Conservation (phyloP, 768 basidiomycete genomes). For the Termitomyces sp. region DNA sequence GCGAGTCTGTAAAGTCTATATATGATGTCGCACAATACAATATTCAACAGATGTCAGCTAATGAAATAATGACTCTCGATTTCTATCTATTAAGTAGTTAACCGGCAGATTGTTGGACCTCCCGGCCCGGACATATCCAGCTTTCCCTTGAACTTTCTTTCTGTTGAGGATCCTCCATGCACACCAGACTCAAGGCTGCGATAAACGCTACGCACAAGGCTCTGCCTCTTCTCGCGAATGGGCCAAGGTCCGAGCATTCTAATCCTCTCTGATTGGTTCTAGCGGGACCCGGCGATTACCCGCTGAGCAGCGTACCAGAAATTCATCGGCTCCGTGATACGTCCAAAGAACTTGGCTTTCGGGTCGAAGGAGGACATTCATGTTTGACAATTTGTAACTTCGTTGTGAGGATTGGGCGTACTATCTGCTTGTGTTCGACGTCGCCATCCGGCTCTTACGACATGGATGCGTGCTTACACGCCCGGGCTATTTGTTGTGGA, state of each 20-base stretch:
- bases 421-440: not conserved
- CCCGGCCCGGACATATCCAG: not conserved
- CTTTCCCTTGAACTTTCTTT: not conserved
- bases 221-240: conserved; percentile 25
- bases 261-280: conserved; percentile 23
- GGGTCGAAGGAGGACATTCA: conserved; percentile 7
- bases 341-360: conserved; percentile 14
- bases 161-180: not conserved
- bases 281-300: conserved; percentile 21
- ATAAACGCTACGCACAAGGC: conserved; percentile 48
- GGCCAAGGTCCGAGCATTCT: conserved; percentile 33
- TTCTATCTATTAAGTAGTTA: too few relatives aligned
- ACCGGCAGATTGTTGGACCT: not conserved
- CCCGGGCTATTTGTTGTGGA: not conserved
- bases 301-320: conserved; percentile 25
- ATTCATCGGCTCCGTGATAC: conserved; percentile 13
- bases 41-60: too few relatives aligned
- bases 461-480: not conserved
- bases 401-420: conserved; percentile 24
- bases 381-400: conserved; percentile 13
- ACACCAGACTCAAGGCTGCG: conserved; percentile 35
- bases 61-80: too few relatives aligned
- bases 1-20: too few relatives aligned
- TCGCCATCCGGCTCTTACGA: not conserved
- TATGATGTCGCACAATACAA: not conserved